Base-by-base conservation (phyloP, 164 flowering plant species). In the Buxus sempervirens region DNA sequence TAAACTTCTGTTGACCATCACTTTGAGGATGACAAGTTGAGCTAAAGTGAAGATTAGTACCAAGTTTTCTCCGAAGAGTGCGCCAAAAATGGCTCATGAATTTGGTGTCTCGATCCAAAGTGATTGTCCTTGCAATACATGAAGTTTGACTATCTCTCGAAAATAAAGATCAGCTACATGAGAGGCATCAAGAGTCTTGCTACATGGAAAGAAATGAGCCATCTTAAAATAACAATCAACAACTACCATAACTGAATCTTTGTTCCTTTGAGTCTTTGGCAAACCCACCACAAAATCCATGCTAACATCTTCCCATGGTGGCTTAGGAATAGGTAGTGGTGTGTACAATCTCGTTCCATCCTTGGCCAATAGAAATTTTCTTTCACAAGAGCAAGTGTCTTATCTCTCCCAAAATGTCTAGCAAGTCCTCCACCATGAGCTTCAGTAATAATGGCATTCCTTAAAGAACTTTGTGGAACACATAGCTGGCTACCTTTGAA, bases 261-360 rank as follows among this genome's bases (percentile, higher is more conserved):
- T 61, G 10, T 53, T 36, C 7, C 57, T 25, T 62, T 62, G 66
- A 2, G 66, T 61, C n/a, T 54, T 10, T 0, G 66, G 72, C 1
- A 69, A 26, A 1, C 66, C 72, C n/a, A 69, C 8, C 8, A 69
- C 54, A 62, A 69, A 69, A 19, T 54, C 60, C 38, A 69, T 1
- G 36, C 70, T 66, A 9, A 67, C 71, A 41, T 72, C 67, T 45
- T 73, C 72, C 72, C 72, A 68, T 2, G 67, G 76, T 1, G 57
- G 54, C 9, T 19, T 19, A 0, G 69, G 62, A 36, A 62, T 25
- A 27, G 49, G 70, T 7, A 72, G 41, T n/a, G 62, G 70, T 1
- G 62, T 66, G 56, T 66, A 66, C 5, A 72, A 41, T 66, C 65
- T 20, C 38, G 22, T 16, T 2, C 48, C 61, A 72, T 54, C 42